Percentiles rank a stretch among this genome's conserved stretches.
Conservation (phyloP, 148 eudicot genomes). For the Rhododendron simsii region DNA sequence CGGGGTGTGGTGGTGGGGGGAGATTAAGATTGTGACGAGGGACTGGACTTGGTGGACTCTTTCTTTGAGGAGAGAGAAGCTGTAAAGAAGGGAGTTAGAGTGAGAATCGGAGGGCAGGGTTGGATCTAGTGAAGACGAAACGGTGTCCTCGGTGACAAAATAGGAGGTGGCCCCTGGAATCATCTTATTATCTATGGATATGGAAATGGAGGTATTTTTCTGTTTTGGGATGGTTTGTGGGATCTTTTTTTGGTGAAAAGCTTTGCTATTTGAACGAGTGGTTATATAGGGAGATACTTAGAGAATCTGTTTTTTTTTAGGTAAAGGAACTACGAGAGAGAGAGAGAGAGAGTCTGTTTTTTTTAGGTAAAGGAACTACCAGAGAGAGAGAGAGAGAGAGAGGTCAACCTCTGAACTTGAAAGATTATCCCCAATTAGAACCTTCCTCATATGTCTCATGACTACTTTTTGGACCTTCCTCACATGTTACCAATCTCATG, state of each 20-base stretch:
- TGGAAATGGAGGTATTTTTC: background rate
- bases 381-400: background rate
- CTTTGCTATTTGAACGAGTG: conserved; percentile 3
- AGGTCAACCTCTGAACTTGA: conserved; percentile 44
- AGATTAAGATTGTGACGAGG: conserved; percentile 22
- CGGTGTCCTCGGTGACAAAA: conserved; percentile 5
- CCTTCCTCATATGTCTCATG: conserved; percentile 43
- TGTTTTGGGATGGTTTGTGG: background rate
- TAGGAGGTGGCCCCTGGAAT: conserved; percentile 17
- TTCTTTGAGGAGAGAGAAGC: conserved; percentile 44
- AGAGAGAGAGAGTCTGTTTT: background rate
- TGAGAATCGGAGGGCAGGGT: conserved; percentile 13
- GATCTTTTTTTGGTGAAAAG: background rate
- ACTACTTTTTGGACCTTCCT: background rate
- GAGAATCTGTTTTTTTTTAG: background rate
- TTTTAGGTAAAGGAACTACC: too few species aligned
- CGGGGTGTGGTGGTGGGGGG: conserved; percentile 14
- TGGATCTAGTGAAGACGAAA: conserved; percentile 18
- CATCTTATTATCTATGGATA: conserved; percentile 5
- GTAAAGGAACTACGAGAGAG: background rate
- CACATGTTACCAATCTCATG: conserved; percentile 3
- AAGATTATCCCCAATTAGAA: conserved; percentile 36
- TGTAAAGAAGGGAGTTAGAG: conserved; percentile 39
- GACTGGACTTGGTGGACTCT: conserved; percentile 54
- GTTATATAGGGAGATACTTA: background rate